Percentiles rank a stretch among this genome's conserved stretches.
Evolutionary conservation across 768 basidiomycete species (phyloP).

Genomic region (Lentinus brumalis): DNA sequence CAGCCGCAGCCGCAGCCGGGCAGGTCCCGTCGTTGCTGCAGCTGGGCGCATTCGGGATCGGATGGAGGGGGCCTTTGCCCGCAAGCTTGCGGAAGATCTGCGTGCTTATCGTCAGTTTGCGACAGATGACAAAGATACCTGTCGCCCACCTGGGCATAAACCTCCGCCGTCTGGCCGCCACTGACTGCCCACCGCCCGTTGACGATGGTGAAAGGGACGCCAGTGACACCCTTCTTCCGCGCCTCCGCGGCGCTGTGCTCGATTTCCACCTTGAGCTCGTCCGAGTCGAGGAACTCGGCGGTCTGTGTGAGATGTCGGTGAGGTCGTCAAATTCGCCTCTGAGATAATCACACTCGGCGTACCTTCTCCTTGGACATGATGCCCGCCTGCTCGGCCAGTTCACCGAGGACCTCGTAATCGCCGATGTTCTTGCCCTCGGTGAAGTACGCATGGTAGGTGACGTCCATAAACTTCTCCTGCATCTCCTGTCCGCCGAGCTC

Average conservation of each 20-base stretch:
- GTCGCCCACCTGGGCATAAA: conserved; percentile 61
- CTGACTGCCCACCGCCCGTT: conserved; percentile 77
- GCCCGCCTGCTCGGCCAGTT: conserved; percentile 54
- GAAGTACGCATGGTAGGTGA: conserved; percentile 67
- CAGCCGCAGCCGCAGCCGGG: conserved; percentile 1
- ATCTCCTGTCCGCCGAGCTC: conserved; percentile 58
- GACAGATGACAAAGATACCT: background rate
- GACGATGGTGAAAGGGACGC: conserved; percentile 80
- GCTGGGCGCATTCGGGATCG: conserved; percentile 17
- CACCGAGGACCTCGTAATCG: conserved; percentile 58
- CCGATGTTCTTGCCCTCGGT: conserved; percentile 66
- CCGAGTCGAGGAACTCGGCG: conserved; percentile 60
- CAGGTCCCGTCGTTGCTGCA: conserved; percentile 7
- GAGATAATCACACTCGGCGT: conserved; percentile 24
- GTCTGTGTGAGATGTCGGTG: conserved; percentile 43
- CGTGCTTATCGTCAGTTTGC: background rate
- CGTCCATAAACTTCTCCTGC: conserved; percentile 58
- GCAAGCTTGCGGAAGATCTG: conserved; percentile 56
- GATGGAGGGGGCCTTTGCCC: conserved; percentile 14
- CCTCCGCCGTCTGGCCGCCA: conserved; percentile 72
- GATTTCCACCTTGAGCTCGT: conserved; percentile 68
- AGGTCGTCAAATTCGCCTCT: conserved; percentile 16
- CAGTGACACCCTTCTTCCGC: conserved; percentile 66
- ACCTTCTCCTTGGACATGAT: conserved; percentile 67
- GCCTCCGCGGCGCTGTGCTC: conserved; percentile 62